Base-by-base conservation (phyloP, 805 yeast genomes). In the Lipomyces kockii region DNA sequence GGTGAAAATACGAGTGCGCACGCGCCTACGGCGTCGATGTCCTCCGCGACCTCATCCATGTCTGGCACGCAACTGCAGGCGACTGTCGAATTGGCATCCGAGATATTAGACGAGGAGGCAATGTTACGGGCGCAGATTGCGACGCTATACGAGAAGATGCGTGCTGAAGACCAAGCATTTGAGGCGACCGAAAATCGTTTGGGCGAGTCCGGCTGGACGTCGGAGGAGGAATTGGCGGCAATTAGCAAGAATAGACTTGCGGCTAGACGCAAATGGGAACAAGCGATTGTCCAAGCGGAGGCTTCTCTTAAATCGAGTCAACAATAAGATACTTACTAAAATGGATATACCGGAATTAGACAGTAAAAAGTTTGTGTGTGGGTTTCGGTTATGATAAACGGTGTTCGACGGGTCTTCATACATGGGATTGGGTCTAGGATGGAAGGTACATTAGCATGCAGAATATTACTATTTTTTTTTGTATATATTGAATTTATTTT, bases 161-260 rank as follows among this genome's bases (percentile, higher is more conserved):
- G 58, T 3, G 63, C 51, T 20, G 71, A 68, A 56, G 71, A 68
- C 53, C 65, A 61, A 20, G 71, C 71, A n/a, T 68, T 68, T 37
- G 70, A 53, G 43, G 71, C 63, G 9, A 65, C 71, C n/a, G 71
- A 68, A 39, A 54, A 57, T 27, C 34, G 70, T 35, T 58, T 68
- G 29, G 43, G 58, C 9, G 71, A 68, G 29, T 63, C 67, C 27
- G 71, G 70, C 8, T 68, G 71, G 71, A 68, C 71, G 9, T 66
- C 70, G 1, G 70, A 68, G 0, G 65, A 61, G 37, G 71, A 68
- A 4, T 27, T 68, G 20, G 62, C 59, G 6, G 71, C 70, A 9
- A 63, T 68, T 17, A 49, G 68, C n/a, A 58, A 61, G 17, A 68
- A 67, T 60, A 37, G 71, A 29, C 46, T 60, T n/a, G 66, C 68